These are phyloP conservation scores for Rhododendron henanense DNA, from an alignment of 148 eudicot genomes.

Conservation along the genomic window DNA sequence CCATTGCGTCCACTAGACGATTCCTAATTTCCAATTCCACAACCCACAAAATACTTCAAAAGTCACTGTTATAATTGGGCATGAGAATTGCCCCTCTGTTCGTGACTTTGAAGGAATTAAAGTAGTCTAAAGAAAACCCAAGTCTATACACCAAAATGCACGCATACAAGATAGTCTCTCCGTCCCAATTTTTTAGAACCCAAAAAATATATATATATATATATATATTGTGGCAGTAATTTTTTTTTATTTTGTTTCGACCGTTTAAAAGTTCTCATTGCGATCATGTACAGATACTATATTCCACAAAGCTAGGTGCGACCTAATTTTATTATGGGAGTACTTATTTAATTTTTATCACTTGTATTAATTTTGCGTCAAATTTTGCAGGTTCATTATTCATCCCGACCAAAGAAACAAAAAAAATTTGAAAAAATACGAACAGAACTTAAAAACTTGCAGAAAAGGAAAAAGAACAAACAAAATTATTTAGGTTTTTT, in stretches of 20 bases:
- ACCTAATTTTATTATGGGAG: neutral
- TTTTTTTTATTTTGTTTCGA: too few species aligned
- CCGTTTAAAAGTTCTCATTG: too few species aligned
- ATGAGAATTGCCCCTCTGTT: neutral
- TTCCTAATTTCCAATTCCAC: neutral
- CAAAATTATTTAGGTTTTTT: neutral
- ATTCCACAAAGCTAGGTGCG: too few species aligned
- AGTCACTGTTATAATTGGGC: slow-evolving; percentile 1
- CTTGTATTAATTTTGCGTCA: neutral
- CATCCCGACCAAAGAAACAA: neutral
- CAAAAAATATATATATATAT: too few species aligned
- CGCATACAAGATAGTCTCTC: neutral
- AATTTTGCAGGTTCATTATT: too few species aligned
- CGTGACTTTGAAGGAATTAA: slow-evolving; percentile 44
- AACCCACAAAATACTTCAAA: neutral
- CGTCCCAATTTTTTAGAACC: too few species aligned
- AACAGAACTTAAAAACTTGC: neutral
- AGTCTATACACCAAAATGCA: neutral
- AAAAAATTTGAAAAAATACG: too few species aligned
- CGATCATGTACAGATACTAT: too few species aligned
- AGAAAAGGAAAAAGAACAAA: too few species aligned
- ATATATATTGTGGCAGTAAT: too few species aligned
- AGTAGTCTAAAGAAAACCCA: slow-evolving; percentile 16
- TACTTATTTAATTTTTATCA: too few species aligned
- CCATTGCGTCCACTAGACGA: slow-evolving; percentile 21